These are phyloP conservation scores for Penicillium parvum DNA, from an alignment of 495 filamentous ascomycete species.

Conservation along the genomic window DNA sequence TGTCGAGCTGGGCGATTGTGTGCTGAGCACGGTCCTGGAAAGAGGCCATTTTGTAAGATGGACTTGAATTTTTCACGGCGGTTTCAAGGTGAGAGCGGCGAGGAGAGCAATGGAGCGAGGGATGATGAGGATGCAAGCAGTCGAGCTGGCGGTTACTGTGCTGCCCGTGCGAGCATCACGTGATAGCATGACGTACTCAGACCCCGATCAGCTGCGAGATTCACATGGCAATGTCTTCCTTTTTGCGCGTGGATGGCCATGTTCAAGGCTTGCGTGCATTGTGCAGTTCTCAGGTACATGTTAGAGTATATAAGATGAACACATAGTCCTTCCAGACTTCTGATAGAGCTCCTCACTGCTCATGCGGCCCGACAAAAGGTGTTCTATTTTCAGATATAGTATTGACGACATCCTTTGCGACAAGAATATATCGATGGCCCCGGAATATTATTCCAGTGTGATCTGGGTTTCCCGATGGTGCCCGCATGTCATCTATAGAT, in stretches of 20 bases:
- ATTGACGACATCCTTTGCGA: neutral
- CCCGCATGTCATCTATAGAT: conserved; percentile 1
- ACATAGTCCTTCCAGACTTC: too few relatives aligned
- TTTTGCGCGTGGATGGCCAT: neutral
- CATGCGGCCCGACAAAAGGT: too few relatives aligned
- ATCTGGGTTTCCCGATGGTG: neutral
- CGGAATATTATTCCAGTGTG: neutral
- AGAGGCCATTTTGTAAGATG: conserved; percentile 51
- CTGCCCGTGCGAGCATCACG: conserved; percentile 25
- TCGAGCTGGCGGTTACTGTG: conserved; percentile 24
- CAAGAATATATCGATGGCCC: neutral
- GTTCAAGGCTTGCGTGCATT: too few relatives aligned
- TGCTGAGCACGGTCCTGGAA: conserved; percentile 91
- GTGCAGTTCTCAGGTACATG: too few relatives aligned
- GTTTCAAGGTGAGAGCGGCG: neutral
- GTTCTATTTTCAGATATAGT: too few relatives aligned
- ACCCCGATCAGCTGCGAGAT: conserved; percentile 2
- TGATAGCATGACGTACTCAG: conserved; percentile 27
- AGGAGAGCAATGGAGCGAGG: conserved; percentile 19
- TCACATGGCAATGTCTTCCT: conserved; percentile 3
- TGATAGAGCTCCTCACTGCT: too few relatives aligned
- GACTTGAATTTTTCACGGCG: conserved; percentile 8
- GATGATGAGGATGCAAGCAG: conserved; percentile 27
- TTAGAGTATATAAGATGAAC: too few relatives aligned
- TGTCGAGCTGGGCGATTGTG: conserved; percentile 87